Evolutionary conservation across 306 rosid genomes (phyloP).

Genomic region (Glycine soja): DNA sequence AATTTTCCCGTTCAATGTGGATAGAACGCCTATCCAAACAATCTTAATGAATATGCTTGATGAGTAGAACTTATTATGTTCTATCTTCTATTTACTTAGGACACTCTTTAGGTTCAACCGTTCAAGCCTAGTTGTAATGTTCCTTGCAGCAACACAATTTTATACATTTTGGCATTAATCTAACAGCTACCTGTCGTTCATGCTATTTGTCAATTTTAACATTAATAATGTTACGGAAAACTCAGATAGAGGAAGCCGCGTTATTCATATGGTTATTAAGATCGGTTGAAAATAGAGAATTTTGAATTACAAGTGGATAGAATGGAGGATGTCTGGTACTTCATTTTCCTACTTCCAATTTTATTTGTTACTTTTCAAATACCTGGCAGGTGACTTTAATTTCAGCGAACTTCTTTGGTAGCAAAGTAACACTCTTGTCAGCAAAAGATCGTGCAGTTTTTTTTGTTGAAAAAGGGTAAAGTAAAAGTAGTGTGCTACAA

Average conservation of each 20-base stretch:
- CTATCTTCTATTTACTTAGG: neutral
- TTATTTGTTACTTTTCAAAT: constrained; percentile 2
- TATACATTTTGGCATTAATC: neutral
- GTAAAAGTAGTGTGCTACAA: constrained; percentile 15
- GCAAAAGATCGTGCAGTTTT: constrained; percentile 6
- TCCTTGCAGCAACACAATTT: neutral
- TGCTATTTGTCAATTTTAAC: neutral
- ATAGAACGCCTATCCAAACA: too few relatives aligned
- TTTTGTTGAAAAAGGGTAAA: neutral
- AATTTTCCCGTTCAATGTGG: too few relatives aligned
- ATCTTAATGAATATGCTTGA: neutral
- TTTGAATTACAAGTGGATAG: neutral
- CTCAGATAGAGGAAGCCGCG: neutral
- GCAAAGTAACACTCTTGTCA: neutral
- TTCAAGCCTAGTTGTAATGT: too few relatives aligned
- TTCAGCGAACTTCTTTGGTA: neutral
- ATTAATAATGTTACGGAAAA: neutral
- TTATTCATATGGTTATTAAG: neutral
- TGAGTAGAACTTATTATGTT: neutral
- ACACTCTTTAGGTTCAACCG: neutral
- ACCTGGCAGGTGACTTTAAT: neutral
- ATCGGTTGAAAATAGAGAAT: constrained; percentile 11
- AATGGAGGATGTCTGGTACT: constrained; percentile 1
- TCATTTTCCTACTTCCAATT: constrained; percentile 5
- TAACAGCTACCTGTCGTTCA: neutral